Evolutionary conservation across 2,329 filamentous ascomycete species (phyloP), one percentile per base, ranked within the genome.

Genomic region (Coniella vitis): DNA sequence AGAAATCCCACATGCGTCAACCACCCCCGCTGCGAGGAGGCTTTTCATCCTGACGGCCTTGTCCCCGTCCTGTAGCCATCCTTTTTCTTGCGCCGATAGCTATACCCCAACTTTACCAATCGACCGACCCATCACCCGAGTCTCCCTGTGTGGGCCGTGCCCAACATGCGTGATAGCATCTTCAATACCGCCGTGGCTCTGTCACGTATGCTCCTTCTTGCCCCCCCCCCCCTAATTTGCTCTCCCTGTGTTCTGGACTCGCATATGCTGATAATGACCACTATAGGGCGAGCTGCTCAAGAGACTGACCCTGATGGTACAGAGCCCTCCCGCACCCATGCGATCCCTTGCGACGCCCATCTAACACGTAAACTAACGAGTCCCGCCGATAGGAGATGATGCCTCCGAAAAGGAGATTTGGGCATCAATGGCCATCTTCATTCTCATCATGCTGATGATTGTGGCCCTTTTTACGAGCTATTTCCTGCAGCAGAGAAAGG

Each of bases 401-500:
- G 85, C 88, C 38, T 86, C 87, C 41, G 82, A 95, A 68, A 90
- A 95, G 74, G 93, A 98, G 73, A 87, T 95, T 56, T 88, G 90
- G 64, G 86, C 90, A 60, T 96, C 93, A 72, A 96, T 89, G 90
- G 90, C 91, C 25, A 83, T 98, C 57, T 95, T 96, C 70, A 98
- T 98, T 63, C 82, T 95, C 60, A 95, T 98, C 60, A 79, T 89
- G 71, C 82, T 98, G 59, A 83, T 98, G 61, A 95, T 97, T 58
- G 80, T 87, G 57, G 91, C 93, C 54, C 87, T 98, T 60, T 95
- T 97, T 68, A 95, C 90, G 38, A 96, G 90, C 75, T 98, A 98
- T 71, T 86, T 94, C 58, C 79, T 98, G 53, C 91, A 97, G 69
- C 88, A 93, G 71, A 90, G 88, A 70, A 96, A 94, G 71, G 90